These are phyloP conservation scores for Vinca major DNA, from an alignment of 305 asterid genomes.

Conservation along the genomic window DNA sequence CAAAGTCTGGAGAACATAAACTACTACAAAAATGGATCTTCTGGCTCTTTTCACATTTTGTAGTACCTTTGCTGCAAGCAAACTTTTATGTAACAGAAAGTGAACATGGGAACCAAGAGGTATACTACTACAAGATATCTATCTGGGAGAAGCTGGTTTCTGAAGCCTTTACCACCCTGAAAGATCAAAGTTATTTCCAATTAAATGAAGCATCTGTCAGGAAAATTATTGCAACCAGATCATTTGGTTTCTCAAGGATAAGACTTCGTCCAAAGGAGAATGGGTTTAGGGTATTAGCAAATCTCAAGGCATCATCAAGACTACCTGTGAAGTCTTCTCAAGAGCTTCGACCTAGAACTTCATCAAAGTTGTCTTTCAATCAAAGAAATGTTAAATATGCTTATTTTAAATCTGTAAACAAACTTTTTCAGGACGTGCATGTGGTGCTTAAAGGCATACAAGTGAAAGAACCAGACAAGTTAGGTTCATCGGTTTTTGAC, in stretches of 20 bases:
- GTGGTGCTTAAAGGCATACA: slow-evolving; percentile 51
- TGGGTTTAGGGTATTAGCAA: slow-evolving; percentile 71
- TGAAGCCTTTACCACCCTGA: slow-evolving; percentile 33
- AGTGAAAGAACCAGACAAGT: slow-evolving; percentile 45
- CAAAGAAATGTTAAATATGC: slow-evolving; percentile 19
- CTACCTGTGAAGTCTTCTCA: slow-evolving; percentile 26
- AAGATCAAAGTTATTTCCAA: slow-evolving; percentile 26
- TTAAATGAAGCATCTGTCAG: slow-evolving; percentile 28
- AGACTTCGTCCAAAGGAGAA: slow-evolving; percentile 60
- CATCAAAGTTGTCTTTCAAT: slow-evolving; percentile 15
- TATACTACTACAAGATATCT: slow-evolving; percentile 47
- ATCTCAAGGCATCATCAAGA: slow-evolving; percentile 70
- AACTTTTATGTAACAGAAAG: slow-evolving; percentile 43
- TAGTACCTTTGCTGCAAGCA: slow-evolving; percentile 60
- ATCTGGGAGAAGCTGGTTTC: slow-evolving; percentile 52
- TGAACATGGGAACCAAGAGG: slow-evolving; percentile 59
- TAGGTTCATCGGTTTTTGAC: slow-evolving; percentile 82
- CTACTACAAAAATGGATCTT: slow-evolving; percentile 59
- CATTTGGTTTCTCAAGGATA: slow-evolving; percentile 71
- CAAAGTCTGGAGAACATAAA: slow-evolving; percentile 35
- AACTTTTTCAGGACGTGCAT: slow-evolving; percentile 54
- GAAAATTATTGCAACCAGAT: slow-evolving; percentile 35
- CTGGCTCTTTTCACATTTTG: slow-evolving; percentile 57
- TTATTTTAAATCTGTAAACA: slow-evolving; percentile 53
- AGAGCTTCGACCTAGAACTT: slow-evolving; percentile 17